Percentiles rank a stretch among this genome's conserved stretches.
These are phyloP conservation scores for Dissophora ornata DNA, from an alignment of 192 early-diverging fungal species.

Conservation along the genomic window DNA sequence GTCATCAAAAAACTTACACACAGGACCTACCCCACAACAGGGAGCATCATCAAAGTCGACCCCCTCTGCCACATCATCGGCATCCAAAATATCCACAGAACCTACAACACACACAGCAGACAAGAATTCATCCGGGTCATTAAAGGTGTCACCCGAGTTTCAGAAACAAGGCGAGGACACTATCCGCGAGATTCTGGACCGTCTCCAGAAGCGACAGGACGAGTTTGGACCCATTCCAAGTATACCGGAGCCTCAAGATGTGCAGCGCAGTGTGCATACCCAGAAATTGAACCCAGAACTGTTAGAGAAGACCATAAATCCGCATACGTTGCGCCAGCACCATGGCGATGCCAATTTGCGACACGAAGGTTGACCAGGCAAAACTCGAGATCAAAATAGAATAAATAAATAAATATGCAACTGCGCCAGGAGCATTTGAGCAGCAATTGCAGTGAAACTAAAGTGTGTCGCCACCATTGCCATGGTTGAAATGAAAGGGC, in stretches of 20 bases:
- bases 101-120: not conserved
- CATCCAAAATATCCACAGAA: not conserved
- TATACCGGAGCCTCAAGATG: not conserved
- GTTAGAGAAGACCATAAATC: not conserved
- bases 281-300: not conserved
- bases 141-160: not conserved
- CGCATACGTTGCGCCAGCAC: not conserved
- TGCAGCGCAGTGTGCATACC: not conserved
- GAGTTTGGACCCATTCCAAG: not conserved
- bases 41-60: too few species aligned
- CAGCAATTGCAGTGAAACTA: too few species aligned
- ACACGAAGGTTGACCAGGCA: too few species aligned
- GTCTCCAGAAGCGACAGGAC: constrained; percentile 3
- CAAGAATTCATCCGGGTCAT: not conserved
- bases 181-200: not conserved
- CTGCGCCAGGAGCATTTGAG: too few species aligned
- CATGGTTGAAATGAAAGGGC: too few species aligned
- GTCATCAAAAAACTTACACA: too few species aligned
- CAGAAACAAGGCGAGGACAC: constrained; percentile 4
- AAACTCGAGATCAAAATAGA: too few species aligned
- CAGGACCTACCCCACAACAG: too few species aligned
- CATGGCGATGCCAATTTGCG: constrained; percentile 3
- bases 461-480: too few species aligned
- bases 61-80: too few species aligned
- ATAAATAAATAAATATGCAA: too few species aligned